phyloP scores from a whole-genome alignment of 805 yeast species.

The Saccharomycopsis malanga region DNA sequence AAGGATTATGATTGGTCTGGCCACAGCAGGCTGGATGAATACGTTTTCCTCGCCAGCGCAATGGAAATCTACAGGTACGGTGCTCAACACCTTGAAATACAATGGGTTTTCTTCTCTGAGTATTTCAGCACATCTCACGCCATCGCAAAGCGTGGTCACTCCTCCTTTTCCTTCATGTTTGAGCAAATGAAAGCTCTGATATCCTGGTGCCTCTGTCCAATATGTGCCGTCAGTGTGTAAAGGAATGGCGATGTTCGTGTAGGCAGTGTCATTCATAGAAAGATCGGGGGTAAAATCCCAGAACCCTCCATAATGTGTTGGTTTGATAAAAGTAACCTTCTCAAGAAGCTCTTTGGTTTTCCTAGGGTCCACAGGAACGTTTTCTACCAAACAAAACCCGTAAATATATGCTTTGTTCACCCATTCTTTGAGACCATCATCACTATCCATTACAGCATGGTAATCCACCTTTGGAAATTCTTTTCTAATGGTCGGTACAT shows the following conservation, averaged over 20 bases:
- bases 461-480: slow-evolving; percentile 44
- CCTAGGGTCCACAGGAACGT: slow-evolving; percentile 53
- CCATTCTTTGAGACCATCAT: slow-evolving; percentile 48
- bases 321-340: slow-evolving; percentile 51
- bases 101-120: slow-evolving; percentile 42
- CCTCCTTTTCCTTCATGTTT: slow-evolving; percentile 61
- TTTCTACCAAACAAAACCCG: slow-evolving; percentile 57
- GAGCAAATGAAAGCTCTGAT: slow-evolving; percentile 60
- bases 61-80: slow-evolving; percentile 55
- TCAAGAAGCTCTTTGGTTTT: slow-evolving; percentile 53
- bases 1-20: slow-evolving; percentile 53
- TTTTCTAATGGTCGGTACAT: slow-evolving; percentile 33
- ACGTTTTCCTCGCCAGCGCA: slow-evolving; percentile 65
- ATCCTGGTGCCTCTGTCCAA: slow-evolving; percentile 67
- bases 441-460: slow-evolving; percentile 37
- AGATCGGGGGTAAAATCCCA: slow-evolving; percentile 73
- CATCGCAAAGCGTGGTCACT: slow-evolving; percentile 59
- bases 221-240: slow-evolving; percentile 71
- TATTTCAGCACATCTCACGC: slow-evolving; percentile 51
- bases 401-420: slow-evolving; percentile 43
- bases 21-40: slow-evolving; percentile 49
- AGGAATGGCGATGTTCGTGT: slow-evolving; percentile 57
- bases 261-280: slow-evolving; percentile 63
- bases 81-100: slow-evolving; percentile 43
- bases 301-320: slow-evolving; percentile 74